Evolutionary conservation across 805 yeast species (phyloP), one percentile per base, ranked within the genome.

Genomic region (Kluyveromyces aestuarii): DNA sequence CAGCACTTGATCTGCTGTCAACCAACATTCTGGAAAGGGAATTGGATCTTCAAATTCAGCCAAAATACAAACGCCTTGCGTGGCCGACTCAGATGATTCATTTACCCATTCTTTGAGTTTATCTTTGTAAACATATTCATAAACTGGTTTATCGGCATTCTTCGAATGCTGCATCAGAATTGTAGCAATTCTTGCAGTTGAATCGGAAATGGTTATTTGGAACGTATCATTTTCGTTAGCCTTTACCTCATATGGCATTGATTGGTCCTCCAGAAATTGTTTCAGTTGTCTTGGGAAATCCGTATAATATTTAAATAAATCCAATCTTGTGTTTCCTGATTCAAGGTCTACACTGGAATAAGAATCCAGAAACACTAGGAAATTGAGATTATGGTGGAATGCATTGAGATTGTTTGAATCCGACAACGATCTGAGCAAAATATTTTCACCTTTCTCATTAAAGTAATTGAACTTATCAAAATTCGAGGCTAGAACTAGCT

Each of bases 381-480:
- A 63, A 37, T 63, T 61, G 46, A 66, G 50, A 51, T 66, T 65
- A 41, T 59, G 57, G 50, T 64, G 61, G 44, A 66, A 66, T 40
- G 59, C 61, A 18, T 58, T 59, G 37, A 66, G 45, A 42, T 62
- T 63, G 1, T 55, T 52, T 41, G 56, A 64, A 37, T 55, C 51
- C 13, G 57, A 54, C 44, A 65, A 50, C 4, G 67, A 64, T 42
- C 62, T 63, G 42, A 59, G 53, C 19, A 66, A 49, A 35, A 66
- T 66, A 46, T 66, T 66, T 16, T 42, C 46, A n/a, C 49, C 51
- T 13, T 52, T 52, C 13, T 54, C 55, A 40, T 59, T 61, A 46
- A 49, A 63, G 47, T 66, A 66, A 45, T 65, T 63, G 53, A 66
- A 66, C 27, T 61, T 59, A 45, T 66, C 69, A 49, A 65, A 66